Conservation (phyloP, 352 stramenopile genomes). For the Phytophthora capsici region DNA sequence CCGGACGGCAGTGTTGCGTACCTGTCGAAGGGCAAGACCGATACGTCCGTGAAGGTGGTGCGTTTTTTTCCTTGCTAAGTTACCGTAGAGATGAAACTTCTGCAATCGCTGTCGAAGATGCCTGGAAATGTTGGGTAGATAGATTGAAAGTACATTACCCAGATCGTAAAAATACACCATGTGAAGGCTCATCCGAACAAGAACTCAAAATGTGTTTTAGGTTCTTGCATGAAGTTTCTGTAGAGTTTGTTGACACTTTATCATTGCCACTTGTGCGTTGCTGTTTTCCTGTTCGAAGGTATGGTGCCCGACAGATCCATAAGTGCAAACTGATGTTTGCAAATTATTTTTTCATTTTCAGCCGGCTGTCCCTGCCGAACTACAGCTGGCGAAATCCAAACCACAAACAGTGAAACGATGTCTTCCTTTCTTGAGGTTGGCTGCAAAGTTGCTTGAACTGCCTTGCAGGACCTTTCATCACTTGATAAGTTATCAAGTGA, state of each 20-base stretch:
- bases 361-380: background rate
- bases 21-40: conserved; percentile 48
- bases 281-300: background rate
- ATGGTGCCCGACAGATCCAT: background rate
- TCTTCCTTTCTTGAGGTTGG: background rate
- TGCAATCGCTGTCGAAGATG: no score
- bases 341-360: conserved; percentile 2
- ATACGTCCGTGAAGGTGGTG: conserved; percentile 52
- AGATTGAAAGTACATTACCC: no score
- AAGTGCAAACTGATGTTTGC: background rate
- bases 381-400: background rate
- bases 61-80: conserved; percentile 52
- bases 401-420: background rate
- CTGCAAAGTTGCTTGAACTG: background rate
- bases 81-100: no score
- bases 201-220: no score
- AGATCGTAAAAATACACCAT: no score
- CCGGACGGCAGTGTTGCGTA: conserved; percentile 61
- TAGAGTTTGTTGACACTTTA: no score
- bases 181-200: no score
- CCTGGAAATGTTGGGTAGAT: no score
- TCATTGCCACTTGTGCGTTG: no score
- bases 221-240: no score
- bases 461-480: background rate
- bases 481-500: no score